Conservation (phyloP, 331 rosid genomes). For the Malus hybrid region DNA sequence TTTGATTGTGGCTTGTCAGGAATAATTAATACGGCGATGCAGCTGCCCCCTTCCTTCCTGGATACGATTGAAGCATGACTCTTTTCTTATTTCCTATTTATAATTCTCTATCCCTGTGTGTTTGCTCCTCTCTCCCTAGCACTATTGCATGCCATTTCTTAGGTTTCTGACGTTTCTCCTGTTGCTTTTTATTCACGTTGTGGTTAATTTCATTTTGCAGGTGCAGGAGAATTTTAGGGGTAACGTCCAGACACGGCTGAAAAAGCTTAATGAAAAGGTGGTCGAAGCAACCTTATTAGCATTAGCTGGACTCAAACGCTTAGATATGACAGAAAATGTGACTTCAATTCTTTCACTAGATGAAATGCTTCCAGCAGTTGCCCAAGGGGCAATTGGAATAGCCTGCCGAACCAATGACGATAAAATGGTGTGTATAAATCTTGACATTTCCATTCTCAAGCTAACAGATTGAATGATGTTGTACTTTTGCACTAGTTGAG, state of each 20-base stretch:
- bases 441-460: background rate
- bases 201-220: constrained; percentile 29
- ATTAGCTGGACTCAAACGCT: constrained; percentile 85
- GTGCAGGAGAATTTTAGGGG: constrained; percentile 91
- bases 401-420: constrained; percentile 78
- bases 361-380: constrained; percentile 99
- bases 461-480: background rate
- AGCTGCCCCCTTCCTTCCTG: background rate
- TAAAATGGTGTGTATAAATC: constrained; percentile 50
- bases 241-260: constrained; percentile 84
- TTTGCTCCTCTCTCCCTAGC: background rate
- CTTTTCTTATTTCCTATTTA: background rate
- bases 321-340: constrained; percentile 83
- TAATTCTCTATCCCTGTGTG: background rate
- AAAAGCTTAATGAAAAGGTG: constrained; percentile 72
- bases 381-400: constrained; percentile 99
- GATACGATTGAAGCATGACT: background rate
- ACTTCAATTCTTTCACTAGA: constrained; percentile 66
- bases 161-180: background rate
- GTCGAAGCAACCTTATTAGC: constrained; percentile 94
- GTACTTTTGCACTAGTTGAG: background rate
- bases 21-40: background rate
- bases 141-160: background rate
- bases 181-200: background rate
- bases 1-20: background rate